Conservation (phyloP, 83 land plant species). For the Larix sibirica region DNA sequence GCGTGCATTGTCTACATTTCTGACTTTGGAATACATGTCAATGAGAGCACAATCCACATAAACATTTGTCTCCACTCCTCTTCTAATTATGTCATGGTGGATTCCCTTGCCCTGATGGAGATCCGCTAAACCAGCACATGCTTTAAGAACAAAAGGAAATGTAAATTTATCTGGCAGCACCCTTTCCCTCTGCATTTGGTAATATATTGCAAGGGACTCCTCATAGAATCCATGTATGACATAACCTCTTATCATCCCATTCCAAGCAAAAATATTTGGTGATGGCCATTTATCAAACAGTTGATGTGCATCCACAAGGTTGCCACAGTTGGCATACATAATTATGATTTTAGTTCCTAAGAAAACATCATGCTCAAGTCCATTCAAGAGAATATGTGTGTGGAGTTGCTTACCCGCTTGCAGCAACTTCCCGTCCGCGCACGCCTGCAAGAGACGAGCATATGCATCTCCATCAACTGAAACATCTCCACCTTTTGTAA, state of each 20-base stretch:
- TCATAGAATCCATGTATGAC: conserved; percentile 11
- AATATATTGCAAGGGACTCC: background rate
- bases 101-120: conserved; percentile 31
- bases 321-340: conserved; percentile 41
- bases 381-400: conserved; percentile 49
- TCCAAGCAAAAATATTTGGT: conserved; percentile 57
- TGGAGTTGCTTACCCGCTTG: conserved; percentile 56
- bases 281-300: conserved; percentile 66
- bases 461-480: too few relatives aligned
- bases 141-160: conserved; percentile 4
- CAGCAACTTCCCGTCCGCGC: conserved; percentile 36
- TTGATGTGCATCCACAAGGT: conserved; percentile 41
- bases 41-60: conserved; percentile 56
- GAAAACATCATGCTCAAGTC: conserved; percentile 35
- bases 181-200: conserved; percentile 15
- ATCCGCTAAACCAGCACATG: conserved; percentile 13
- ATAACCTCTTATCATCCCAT: conserved; percentile 40
- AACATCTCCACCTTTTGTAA: too few relatives aligned
- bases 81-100: conserved; percentile 31
- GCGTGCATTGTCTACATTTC: conserved; percentile 27
- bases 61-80: conserved; percentile 30
- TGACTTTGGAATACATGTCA: conserved; percentile 59
- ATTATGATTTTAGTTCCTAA: conserved; percentile 41
- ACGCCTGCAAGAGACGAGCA: background rate
- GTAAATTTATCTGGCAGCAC: conserved; percentile 21